phyloP scores from a whole-genome alignment of 2,329 filamentous ascomycete species.

The Phialophora macrospora region DNA sequence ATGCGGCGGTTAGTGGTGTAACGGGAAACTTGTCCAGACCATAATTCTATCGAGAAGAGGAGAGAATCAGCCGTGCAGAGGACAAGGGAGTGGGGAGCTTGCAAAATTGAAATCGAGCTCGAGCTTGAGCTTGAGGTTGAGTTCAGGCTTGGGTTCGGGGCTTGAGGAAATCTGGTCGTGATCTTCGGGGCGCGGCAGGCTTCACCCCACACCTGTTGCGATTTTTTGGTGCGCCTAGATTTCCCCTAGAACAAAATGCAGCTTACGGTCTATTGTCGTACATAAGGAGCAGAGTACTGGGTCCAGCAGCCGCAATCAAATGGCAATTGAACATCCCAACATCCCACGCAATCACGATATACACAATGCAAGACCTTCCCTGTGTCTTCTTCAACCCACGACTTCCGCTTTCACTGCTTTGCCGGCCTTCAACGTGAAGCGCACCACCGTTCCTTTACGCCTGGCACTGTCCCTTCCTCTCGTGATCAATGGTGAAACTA shows the following conservation, averaged over 20 bases:
- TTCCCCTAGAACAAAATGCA: not conserved
- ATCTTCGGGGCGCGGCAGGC: not conserved
- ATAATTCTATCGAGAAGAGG: slow-evolving; percentile 4
- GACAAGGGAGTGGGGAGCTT: not conserved
- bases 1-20: not conserved
- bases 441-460: slow-evolving; percentile 15
- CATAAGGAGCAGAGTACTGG: not conserved
- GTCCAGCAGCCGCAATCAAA: not conserved
- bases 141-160: not conserved
- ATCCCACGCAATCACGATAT: not conserved
- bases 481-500: not conserved
- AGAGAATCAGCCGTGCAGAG: slow-evolving; percentile 7
- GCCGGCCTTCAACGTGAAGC: slow-evolving; percentile 24
- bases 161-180: not conserved
- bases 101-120: not conserved
- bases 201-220: not conserved
- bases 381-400: slow-evolving; percentile 12
- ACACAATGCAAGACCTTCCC: not conserved
- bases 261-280: not conserved
- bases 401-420: slow-evolving; percentile 25
- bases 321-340: not conserved
- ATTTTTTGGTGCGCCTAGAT: not conserved
- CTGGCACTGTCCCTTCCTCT: not conserved
- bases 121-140: not conserved
- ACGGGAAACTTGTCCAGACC: not conserved